phyloP scores from a whole-genome alignment of 2,329 filamentous ascomycete genomes.

The Tolypocladium ophioglossoides region DNA sequence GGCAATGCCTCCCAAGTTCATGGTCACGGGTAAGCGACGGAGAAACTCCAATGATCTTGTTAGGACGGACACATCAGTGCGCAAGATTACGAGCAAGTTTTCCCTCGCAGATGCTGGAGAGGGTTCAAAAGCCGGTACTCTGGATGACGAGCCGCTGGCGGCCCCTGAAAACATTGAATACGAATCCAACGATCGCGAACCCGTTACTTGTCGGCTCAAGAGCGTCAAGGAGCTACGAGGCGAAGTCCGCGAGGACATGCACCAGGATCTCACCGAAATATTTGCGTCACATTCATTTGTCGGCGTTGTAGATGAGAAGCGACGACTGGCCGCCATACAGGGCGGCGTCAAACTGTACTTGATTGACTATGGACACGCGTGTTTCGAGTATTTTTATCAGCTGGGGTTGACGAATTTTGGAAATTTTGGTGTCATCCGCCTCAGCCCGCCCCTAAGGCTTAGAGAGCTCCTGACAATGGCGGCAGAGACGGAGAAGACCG shows the following conservation, averaged over 20 bases:
- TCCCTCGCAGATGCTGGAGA: conserved; percentile 33
- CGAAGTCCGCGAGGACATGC: conserved; percentile 69
- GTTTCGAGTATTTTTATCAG: conserved; percentile 91
- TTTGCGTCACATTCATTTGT: conserved; percentile 87
- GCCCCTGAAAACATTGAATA: conserved; percentile 52
- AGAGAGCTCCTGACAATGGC: conserved; percentile 62
- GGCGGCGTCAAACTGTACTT: conserved; percentile 86
- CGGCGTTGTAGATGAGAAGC: conserved; percentile 77
- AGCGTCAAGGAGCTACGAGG: conserved; percentile 79
- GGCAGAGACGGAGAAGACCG: conserved; percentile 55
- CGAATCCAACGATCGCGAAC: conserved; percentile 58
- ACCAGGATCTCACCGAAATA: conserved; percentile 76
- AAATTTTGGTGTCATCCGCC: conserved; percentile 79
- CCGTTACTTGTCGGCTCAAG: conserved; percentile 61
- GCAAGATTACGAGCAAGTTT: conserved; percentile 97
- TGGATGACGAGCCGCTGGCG: conserved; percentile 23
- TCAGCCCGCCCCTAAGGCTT: conserved; percentile 66
- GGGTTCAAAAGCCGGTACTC: conserved; percentile 7
- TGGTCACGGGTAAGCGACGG: conserved; percentile 27
- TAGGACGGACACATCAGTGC: conserved; percentile 75
- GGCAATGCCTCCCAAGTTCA: conserved; percentile 19
- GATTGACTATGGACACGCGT: conserved; percentile 81
- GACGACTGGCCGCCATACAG: conserved; percentile 86
- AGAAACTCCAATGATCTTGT: conserved; percentile 64
- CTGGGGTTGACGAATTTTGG: conserved; percentile 89